A percentile compares a stretch with the other conserved stretches of the same genome.
Conservation (phyloP, 768 basidiomycete species). For the Mycena amicta region DNA sequence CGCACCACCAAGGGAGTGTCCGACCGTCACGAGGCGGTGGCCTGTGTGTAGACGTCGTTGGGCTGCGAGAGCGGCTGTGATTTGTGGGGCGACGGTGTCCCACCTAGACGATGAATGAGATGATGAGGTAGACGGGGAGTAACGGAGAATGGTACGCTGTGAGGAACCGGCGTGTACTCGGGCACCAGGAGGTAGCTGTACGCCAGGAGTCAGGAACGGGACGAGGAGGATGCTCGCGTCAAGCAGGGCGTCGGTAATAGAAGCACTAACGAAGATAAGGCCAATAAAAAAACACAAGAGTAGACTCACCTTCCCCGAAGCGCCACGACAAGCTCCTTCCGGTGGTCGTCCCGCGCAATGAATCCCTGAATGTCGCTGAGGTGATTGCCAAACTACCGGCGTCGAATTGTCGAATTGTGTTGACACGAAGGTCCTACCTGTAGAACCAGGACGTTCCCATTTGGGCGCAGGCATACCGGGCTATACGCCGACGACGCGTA, state of each 20-base stretch:
- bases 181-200: slow-evolving; percentile 42
- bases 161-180: slow-evolving; percentile 53
- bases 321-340: slow-evolving; percentile 51
- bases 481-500: slow-evolving; percentile 56
- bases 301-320: slow-evolving; percentile 52
- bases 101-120: too few species aligned
- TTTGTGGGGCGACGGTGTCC: slow-evolving; percentile 47
- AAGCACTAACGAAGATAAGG: slow-evolving; percentile 33
- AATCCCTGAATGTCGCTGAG: slow-evolving; percentile 51
- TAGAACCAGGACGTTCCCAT: slow-evolving; percentile 47
- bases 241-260: slow-evolving; percentile 43
- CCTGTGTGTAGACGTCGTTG: slow-evolving; percentile 39
- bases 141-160: slow-evolving; percentile 39
- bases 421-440: slow-evolving; percentile 24
- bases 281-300: neutral
- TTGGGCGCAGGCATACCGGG: slow-evolving; percentile 48
- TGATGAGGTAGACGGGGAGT: too few species aligned
- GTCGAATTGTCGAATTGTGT: neutral
- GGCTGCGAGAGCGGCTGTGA: slow-evolving; percentile 37
- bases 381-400: slow-evolving; percentile 41
- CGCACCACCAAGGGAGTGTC: slow-evolving; percentile 59
- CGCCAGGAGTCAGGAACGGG: slow-evolving; percentile 47
- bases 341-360: slow-evolving; percentile 48
- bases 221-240: slow-evolving; percentile 45
- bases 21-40: slow-evolving; percentile 46